phyloP scores from a whole-genome alignment of 371 early-diverging fungal genomes.

The Choanephora cucurbitarum region DNA sequence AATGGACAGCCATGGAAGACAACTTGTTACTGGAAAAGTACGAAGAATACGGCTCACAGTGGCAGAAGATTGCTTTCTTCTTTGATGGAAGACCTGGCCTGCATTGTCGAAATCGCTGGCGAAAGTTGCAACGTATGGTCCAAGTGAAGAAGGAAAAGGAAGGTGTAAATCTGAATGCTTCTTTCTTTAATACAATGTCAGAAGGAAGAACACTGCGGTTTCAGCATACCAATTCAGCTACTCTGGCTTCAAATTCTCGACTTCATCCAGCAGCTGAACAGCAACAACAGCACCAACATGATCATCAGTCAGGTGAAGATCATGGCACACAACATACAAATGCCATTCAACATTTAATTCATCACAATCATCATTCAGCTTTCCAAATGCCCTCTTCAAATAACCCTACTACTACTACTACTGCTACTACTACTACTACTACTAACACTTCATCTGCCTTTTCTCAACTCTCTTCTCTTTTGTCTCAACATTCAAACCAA shows the following conservation, averaged over 20 bases:
- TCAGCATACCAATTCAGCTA: conserved; percentile 9
- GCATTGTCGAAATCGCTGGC: conserved; percentile 84
- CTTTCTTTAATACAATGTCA: conserved; percentile 37
- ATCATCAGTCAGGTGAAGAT: conserved; percentile 8
- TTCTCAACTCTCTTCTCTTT: background rate
- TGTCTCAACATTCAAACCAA: conserved; percentile 10
- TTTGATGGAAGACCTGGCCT: conserved; percentile 80
- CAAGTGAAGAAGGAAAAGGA: conserved; percentile 55
- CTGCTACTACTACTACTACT: background rate
- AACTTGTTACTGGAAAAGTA: conserved; percentile 62
- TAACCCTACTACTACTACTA: too few relatives aligned
- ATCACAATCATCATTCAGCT: too few relatives aligned
- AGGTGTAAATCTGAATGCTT: conserved; percentile 27
- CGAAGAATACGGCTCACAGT: conserved; percentile 74
- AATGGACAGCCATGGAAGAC: conserved; percentile 83
- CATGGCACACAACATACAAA: too few relatives aligned
- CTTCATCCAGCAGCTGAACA: conserved; percentile 16
- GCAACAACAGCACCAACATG: too few relatives aligned
- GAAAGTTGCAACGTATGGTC: conserved; percentile 69
- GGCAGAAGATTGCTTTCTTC: conserved; percentile 81
- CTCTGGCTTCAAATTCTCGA: conserved; percentile 12
- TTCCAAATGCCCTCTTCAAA: too few relatives aligned
- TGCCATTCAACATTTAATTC: too few relatives aligned
- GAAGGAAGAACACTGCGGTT: conserved; percentile 15
- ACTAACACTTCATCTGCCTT: background rate